These are phyloP conservation scores for Flaveria sonorensis DNA, from an alignment of 129 eudicot genomes.

Conservation along the genomic window DNA sequence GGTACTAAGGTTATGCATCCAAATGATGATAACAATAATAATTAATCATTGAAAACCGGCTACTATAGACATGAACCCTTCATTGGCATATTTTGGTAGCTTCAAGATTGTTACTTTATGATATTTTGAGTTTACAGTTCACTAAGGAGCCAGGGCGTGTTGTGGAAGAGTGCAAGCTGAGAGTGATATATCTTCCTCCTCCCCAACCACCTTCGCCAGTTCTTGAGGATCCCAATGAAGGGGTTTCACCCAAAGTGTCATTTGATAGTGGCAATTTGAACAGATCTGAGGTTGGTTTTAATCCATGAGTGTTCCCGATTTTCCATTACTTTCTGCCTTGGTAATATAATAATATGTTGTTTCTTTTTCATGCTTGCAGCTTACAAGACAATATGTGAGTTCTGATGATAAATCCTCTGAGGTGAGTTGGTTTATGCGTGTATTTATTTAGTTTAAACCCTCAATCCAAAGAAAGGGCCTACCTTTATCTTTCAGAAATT, in stretches of 20 bases:
- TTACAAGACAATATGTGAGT: constrained; percentile 43
- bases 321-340: background rate
- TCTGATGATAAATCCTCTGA: constrained; percentile 59
- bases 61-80: background rate
- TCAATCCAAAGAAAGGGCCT: background rate
- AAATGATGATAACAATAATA: background rate
- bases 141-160: constrained; percentile 63
- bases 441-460: background rate
- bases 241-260: constrained; percentile 53
- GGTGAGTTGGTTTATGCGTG: constrained; percentile 35
- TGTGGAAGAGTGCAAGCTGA: constrained; percentile 78
- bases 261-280: constrained; percentile 43
- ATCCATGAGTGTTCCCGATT: background rate
- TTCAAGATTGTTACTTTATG: constrained; percentile 15
- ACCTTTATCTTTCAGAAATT: too few relatives aligned
- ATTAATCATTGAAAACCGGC: background rate
- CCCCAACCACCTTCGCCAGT: constrained; percentile 78
- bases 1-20: too few relatives aligned
- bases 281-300: constrained; percentile 42
- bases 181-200: constrained; percentile 67
- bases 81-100: background rate
- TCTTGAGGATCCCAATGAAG: constrained; percentile 77
- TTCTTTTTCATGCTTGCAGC: constrained; percentile 39
- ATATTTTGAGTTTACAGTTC: constrained; percentile 47
- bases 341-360: background rate